A percentile compares a stretch with the other conserved stretches of the same genome.
Evolutionary conservation across 2,329 filamentous ascomycete species (phyloP).

Genomic region (Aureobasidium sp.): DNA sequence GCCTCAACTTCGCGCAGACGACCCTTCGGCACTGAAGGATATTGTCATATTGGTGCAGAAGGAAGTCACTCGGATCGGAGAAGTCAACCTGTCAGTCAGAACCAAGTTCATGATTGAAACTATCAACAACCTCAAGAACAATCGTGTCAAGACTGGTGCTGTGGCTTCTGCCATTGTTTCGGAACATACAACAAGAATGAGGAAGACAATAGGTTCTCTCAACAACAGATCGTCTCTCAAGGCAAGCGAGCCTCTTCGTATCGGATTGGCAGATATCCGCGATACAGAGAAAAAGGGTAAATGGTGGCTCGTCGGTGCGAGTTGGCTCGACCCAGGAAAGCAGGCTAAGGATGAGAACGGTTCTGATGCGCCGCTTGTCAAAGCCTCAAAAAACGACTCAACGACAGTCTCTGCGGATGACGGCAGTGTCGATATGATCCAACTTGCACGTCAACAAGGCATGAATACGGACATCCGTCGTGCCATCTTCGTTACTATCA

Average conservation of each 20-base stretch:
- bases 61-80: slow-evolving; percentile 71
- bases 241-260: slow-evolving; percentile 81
- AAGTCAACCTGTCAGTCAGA: slow-evolving; percentile 79
- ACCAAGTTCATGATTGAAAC: slow-evolving; percentile 99
- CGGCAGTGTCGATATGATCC: slow-evolving; percentile 67
- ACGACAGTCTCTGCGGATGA: slow-evolving; percentile 25
- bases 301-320: slow-evolving; percentile 99
- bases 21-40: slow-evolving; percentile 88
- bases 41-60: slow-evolving; percentile 85
- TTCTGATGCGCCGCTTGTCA: not conserved
- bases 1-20: slow-evolving; percentile 85
- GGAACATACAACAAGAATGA: slow-evolving; percentile 89
- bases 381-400: not conserved
- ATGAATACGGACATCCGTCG: slow-evolving; percentile 90
- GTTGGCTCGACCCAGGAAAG: slow-evolving; percentile 66
- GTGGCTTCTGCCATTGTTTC: slow-evolving; percentile 76
- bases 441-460: slow-evolving; percentile 81
- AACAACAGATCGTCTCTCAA: slow-evolving; percentile 73
- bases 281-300: slow-evolving; percentile 90
- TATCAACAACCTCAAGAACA: slow-evolving; percentile 95
- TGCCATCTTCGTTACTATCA: slow-evolving; percentile 93
- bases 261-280: slow-evolving; percentile 84
- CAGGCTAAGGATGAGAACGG: slow-evolving; percentile 15
- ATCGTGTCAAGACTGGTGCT: slow-evolving; percentile 81
- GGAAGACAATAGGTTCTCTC: slow-evolving; percentile 84